Base-by-base conservation (phyloP, 2,329 filamentous ascomycete species). In the Pestalotiopsis sp. region DNA sequence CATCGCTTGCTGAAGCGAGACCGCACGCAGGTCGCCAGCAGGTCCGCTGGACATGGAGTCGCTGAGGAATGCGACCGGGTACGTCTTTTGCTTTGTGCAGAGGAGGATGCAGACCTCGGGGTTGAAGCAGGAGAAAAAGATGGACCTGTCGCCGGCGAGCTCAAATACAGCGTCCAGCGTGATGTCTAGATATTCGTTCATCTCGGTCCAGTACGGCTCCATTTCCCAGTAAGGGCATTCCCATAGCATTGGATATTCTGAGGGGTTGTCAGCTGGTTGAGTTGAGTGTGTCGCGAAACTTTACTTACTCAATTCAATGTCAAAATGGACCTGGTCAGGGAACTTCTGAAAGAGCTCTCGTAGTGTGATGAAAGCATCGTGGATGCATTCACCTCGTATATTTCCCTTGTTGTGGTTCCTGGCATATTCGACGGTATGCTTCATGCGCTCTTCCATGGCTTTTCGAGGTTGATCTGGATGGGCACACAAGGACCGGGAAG, bases 41-140 rank as follows among this genome's bases (percentile, higher is more conserved):
- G 56, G 56, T 1, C 68, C 68, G 63, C 68, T 70, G 66, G 66
- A 63, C 66, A 70, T 68, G 17, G 68, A 70, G 56, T 68, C 23
- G 66, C 68, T 67, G 5, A 58, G 66, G 23, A 67, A 67, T 17
- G 62, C 66, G 4, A 67, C 66, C 3, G 66, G 66, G 9, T 67
- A 67, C 1, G 57, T 38, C 38, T 63, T 61, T 14, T 67, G 66
- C 59, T 67, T 67, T 12, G 58, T 67, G 17, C 57, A 62, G 3
- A 67, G 58, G 1, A 67, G 39, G 5, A 63, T 56, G 41, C 66
- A 67, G 1, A 67, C 66, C 20, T 67, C 66, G 4, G 66, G 66
- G 27, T 67, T 67, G 66, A 67, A 67, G 66, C 66, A 67, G 38
- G 66, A 52, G 66, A 67, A 67, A 25, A 67, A 67, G 23, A 67